These are phyloP conservation scores for Mycena maculata DNA, from an alignment of 768 basidiomycete species.

Conservation along the genomic window DNA sequence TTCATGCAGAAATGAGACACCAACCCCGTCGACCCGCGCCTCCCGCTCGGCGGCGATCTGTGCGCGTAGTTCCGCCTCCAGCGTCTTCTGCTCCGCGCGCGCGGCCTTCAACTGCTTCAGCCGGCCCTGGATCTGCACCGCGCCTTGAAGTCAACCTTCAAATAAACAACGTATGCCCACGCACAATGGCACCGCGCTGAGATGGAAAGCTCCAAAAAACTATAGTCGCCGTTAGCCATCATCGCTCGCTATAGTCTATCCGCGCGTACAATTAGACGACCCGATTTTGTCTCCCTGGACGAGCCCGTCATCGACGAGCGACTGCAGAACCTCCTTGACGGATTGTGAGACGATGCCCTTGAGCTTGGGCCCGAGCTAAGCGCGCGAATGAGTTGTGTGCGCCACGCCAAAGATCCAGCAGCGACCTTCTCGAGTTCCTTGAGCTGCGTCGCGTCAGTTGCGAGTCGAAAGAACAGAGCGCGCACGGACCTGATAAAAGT, in stretches of 20 bases:
- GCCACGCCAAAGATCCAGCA: neutral
- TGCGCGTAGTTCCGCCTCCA: slow-evolving; percentile 61
- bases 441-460: slow-evolving; percentile 56
- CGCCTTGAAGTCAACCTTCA: slow-evolving; percentile 12
- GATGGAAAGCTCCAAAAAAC: slow-evolving; percentile 98
- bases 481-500: slow-evolving; percentile 77
- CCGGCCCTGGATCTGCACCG: slow-evolving; percentile 66
- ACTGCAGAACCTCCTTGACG: slow-evolving; percentile 92
- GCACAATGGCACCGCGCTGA: slow-evolving; percentile 82
- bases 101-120: slow-evolving; percentile 63
- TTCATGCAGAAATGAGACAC: slow-evolving; percentile 26
- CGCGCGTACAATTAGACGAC: slow-evolving; percentile 86
- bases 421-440: slow-evolving; percentile 88
- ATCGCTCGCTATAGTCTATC: slow-evolving; percentile 24
- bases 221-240: slow-evolving; percentile 42
- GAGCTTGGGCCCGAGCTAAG: slow-evolving; percentile 76
- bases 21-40: slow-evolving; percentile 68
- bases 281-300: slow-evolving; percentile 94
- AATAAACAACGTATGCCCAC: neutral
- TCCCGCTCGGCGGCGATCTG: slow-evolving; percentile 63
- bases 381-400: neutral
- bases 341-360: slow-evolving; percentile 94
- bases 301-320: slow-evolving; percentile 86
- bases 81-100: slow-evolving; percentile 53
- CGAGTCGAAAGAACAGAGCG: neutral